Evolutionary conservation across 768 basidiomycete genomes (phyloP).

Genomic region (Psilocybe cubensis): DNA sequence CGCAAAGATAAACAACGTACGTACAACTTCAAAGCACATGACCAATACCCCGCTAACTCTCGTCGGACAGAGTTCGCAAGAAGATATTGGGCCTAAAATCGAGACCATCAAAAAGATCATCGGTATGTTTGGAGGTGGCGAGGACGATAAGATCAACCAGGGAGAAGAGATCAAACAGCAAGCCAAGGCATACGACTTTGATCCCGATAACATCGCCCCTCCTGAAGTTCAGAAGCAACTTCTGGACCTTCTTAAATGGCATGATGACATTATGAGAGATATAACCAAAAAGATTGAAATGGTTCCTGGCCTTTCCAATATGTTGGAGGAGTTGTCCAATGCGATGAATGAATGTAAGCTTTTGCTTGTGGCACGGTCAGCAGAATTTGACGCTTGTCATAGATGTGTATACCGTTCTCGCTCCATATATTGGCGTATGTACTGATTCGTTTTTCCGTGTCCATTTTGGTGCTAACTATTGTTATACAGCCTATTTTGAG

Average conservation of each 20-base stretch:
- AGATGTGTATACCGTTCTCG: constrained; percentile 70
- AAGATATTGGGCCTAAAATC: constrained; percentile 36
- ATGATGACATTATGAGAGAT: constrained; percentile 59
- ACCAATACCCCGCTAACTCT: no score
- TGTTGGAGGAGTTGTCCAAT: constrained; percentile 66
- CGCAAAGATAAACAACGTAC: constrained; percentile 48
- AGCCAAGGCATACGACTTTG: constrained; percentile 61
- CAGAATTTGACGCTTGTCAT: constrained; percentile 1
- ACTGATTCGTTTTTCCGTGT: not conserved
- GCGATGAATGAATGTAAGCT: constrained; percentile 66
- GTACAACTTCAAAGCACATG: no score
- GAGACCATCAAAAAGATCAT: constrained; percentile 45
- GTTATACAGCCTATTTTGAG: constrained; percentile 61
- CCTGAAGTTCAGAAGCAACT: constrained; percentile 64
- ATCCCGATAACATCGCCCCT: constrained; percentile 65
- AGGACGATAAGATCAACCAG: constrained; percentile 53
- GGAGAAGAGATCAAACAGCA: constrained; percentile 58
- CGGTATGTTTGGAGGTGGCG: constrained; percentile 54
- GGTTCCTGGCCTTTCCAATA: constrained; percentile 60
- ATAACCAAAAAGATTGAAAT: constrained; percentile 61
- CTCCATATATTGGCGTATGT: constrained; percentile 62
- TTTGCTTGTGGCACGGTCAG: not conserved
- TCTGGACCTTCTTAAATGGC: constrained; percentile 62
- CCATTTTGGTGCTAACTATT: constrained; percentile 40
- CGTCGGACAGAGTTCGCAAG: constrained; percentile 32